Percentiles rank a stretch among this genome's conserved stretches.
Conservation (phyloP, 2,329 filamentous ascomycete genomes). For the Hyphodiscus sp. region DNA sequence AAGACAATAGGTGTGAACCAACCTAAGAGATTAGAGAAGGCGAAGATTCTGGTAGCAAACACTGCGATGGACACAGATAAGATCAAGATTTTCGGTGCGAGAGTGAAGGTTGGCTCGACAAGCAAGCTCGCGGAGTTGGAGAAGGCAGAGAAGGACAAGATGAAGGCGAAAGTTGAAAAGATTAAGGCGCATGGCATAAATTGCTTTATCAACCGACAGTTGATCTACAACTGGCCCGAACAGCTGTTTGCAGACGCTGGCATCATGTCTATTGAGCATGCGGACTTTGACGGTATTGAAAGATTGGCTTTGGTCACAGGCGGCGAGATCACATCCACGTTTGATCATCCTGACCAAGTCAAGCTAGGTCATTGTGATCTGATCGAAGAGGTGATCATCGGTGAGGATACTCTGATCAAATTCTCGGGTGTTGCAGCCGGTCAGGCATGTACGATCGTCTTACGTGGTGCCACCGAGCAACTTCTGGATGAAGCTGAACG, state of each 20-base stretch:
- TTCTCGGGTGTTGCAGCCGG: constrained; percentile 95
- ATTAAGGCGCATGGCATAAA: constrained; percentile 99
- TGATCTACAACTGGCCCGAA: constrained; percentile 99
- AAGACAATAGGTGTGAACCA: constrained; percentile 99
- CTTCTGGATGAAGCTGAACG: constrained; percentile 95
- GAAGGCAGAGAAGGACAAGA: constrained; percentile 97
- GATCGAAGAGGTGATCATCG: constrained; percentile 97
- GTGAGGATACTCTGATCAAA: constrained; percentile 93
- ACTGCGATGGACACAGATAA: constrained; percentile 99
- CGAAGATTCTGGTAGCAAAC: constrained; percentile 96
- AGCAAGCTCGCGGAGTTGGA: constrained; percentile 97
- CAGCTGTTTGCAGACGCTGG: constrained; percentile 97
- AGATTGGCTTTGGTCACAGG: constrained; percentile 90
- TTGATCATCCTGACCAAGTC: constrained; percentile 95
- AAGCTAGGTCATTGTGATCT: constrained; percentile 92
- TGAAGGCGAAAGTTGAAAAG: constrained; percentile 98
- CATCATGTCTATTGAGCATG: constrained; percentile 97
- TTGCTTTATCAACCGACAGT: constrained; percentile 98
- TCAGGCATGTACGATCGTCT: constrained; percentile 91
- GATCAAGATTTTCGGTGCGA: constrained; percentile 97
- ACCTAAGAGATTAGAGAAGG: constrained; percentile 93
- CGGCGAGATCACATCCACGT: constrained; percentile 94
- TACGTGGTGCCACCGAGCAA: constrained; percentile 94
- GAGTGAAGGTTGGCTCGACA: constrained; percentile 93
- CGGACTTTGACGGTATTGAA: constrained; percentile 98